Conservation (phyloP, 2,329 filamentous ascomycete genomes). For the Trichoderma endophyticum region DNA sequence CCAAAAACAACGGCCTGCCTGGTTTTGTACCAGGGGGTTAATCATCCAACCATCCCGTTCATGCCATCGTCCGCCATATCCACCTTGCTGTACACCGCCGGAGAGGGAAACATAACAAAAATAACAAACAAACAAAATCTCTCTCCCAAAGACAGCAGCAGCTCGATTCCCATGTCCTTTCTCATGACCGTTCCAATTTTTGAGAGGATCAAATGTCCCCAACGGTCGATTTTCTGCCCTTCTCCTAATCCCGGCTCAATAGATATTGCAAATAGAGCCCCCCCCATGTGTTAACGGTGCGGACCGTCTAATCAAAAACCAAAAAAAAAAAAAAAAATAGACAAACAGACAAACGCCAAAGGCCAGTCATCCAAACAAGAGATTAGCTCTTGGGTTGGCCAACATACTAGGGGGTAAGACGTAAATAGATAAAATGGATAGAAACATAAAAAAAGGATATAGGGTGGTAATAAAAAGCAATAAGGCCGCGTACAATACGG, state of each 20-base stretch:
- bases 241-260: background rate
- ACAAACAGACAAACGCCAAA: conserved; percentile 1
- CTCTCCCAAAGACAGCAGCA: background rate
- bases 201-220: background rate
- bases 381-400: background rate
- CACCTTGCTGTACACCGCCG: conserved; percentile 15
- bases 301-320: conserved; percentile 10
- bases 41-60: conserved; percentile 17
- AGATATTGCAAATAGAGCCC: background rate
- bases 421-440: background rate
- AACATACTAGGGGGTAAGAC: background rate
- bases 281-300: background rate
- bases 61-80: conserved; percentile 9
- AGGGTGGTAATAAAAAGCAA: conserved; percentile 9
- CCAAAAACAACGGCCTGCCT: background rate
- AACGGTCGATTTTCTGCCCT: background rate
- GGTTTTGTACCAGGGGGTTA: background rate
- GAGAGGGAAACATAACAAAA: background rate
- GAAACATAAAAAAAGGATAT: conserved; percentile 5
- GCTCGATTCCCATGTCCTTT: conserved; percentile 8
- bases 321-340: background rate
- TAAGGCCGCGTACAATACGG: conserved; percentile 21
- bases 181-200: background rate
- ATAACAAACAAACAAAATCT: conserved; percentile 2
- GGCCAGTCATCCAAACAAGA: conserved; percentile 13